phyloP scores from a whole-genome alignment of 768 basidiomycete genomes.

The Russula dissimulans region DNA sequence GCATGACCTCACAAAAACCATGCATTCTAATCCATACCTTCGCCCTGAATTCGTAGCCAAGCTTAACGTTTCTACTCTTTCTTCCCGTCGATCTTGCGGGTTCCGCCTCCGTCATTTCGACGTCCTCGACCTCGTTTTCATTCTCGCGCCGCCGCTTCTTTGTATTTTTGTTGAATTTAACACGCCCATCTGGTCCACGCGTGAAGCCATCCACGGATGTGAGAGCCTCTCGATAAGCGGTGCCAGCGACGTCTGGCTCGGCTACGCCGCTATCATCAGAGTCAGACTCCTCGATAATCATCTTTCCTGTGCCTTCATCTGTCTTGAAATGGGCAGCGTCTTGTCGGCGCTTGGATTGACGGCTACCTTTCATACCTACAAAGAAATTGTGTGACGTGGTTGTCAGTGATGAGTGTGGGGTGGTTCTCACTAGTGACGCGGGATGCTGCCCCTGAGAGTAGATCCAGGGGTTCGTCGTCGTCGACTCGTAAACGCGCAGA shows the following conservation, averaged over 20 bases:
- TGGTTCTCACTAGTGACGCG: constrained; percentile 53
- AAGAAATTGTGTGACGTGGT: background rate
- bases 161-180: constrained; percentile 96
- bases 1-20: background rate
- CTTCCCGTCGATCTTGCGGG: constrained; percentile 29
- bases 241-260: constrained; percentile 51
- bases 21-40: constrained; percentile 51
- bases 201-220: constrained; percentile 86
- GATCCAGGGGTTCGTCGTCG: constrained; percentile 91
- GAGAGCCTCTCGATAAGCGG: constrained; percentile 75
- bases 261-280: constrained; percentile 35
- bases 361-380: constrained; percentile 37
- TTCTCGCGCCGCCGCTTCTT: constrained; percentile 81
- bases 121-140: constrained; percentile 45
- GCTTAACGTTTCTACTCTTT: constrained; percentile 47
- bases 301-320: constrained; percentile 73
- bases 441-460: constrained; percentile 71
- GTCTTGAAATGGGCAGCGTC: constrained; percentile 82
- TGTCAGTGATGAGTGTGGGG: background rate
- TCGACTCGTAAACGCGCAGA: constrained; percentile 73
- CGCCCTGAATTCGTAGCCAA: constrained; percentile 89
- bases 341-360: constrained; percentile 71
- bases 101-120: constrained; percentile 72
- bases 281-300: constrained; percentile 60
- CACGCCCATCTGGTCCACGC: constrained; percentile 69